Evolutionary conservation across 148 eudicot genomes (phyloP), one percentile per base, ranked within the genome.

Genomic region (Selenicereus undatus): DNA sequence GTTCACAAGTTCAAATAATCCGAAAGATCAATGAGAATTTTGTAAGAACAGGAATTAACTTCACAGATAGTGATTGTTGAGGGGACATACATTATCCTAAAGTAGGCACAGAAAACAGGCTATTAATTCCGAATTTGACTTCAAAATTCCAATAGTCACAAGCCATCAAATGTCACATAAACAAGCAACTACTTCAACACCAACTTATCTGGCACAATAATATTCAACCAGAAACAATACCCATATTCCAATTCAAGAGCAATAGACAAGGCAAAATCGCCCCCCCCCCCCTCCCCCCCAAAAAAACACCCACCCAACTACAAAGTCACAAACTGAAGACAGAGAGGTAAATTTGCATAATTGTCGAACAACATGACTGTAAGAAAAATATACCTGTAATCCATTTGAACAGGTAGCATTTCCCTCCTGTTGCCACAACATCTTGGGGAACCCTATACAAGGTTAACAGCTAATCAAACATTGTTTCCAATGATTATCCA

Each of bases 381-480:
- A 20, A 56, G 16, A 16, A n/a, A 72, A 32, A 42, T 45, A 86
- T 84, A 85, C 99, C 99, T 85, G 91, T 90, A 45, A 93, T 91
- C 99, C 99, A 96, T 82, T 89, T 96, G 21, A 88, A 75, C 58
- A 96, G 76, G 71, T 43, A 73, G 87, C 98, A 96, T 86, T 92
- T 96, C 81, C 99, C 99, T 80, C 99, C 99, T 29, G 98, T 93
- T 68, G 97, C 90, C 30, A 93, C 91, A 77, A 91, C 91, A 78
- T 96, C 98, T 83, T 96, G 99, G 36, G 98, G 98, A 78, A 96
- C 93, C 98, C 99, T 94, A 80, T 52, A 52, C 50, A 83, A 79
- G 71, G 30, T 66, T 48, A 79, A 79, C 22, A 5, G 16, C 60
- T 36, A 36, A 50, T 76, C 30, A 84, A 64, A 75, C 78, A 75